These are phyloP conservation scores for Hibiscus trionum DNA, from an alignment of 345 rosid species.

Conservation along the genomic window DNA sequence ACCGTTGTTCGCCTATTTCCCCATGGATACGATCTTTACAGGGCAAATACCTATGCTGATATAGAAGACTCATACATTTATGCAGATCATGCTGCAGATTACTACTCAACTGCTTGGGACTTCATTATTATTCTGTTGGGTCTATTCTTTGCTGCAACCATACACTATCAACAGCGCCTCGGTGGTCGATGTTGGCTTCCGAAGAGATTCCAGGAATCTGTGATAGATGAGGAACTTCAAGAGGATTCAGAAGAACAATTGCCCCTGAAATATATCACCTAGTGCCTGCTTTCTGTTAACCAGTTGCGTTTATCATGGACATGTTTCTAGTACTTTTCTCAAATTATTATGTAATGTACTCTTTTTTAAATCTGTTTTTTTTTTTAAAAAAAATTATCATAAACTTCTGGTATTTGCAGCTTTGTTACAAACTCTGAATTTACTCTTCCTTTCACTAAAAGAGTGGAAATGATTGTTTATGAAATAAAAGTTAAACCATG, in stretches of 20 bases:
- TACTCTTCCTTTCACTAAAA: too few relatives aligned
- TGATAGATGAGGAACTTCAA: constrained; percentile 32
- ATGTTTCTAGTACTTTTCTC: neutral
- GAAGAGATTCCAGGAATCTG: constrained; percentile 19
- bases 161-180: constrained; percentile 39
- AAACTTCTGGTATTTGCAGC: too few relatives aligned
- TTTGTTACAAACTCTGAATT: too few relatives aligned
- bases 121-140: constrained; percentile 26
- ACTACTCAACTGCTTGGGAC: constrained; percentile 43
- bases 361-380: too few relatives aligned
- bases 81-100: constrained; percentile 32
- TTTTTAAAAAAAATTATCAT: too few relatives aligned
- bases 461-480: too few relatives aligned
- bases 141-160: constrained; percentile 27
- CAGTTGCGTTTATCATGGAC: neutral
- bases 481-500: too few relatives aligned
- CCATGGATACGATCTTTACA: constrained; percentile 47
- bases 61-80: constrained; percentile 31
- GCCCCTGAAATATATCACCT: neutral
- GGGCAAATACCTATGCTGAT: constrained; percentile 16
- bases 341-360: neutral
- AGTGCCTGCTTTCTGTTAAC: neutral
- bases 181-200: constrained; percentile 42
- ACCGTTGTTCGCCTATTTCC: constrained; percentile 35
- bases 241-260: constrained; percentile 1